Percentiles rank a stretch among this genome's conserved stretches.
Evolutionary conservation across 2,329 filamentous ascomycete genomes (phyloP).

Genomic region (Hypoxylon sp.): DNA sequence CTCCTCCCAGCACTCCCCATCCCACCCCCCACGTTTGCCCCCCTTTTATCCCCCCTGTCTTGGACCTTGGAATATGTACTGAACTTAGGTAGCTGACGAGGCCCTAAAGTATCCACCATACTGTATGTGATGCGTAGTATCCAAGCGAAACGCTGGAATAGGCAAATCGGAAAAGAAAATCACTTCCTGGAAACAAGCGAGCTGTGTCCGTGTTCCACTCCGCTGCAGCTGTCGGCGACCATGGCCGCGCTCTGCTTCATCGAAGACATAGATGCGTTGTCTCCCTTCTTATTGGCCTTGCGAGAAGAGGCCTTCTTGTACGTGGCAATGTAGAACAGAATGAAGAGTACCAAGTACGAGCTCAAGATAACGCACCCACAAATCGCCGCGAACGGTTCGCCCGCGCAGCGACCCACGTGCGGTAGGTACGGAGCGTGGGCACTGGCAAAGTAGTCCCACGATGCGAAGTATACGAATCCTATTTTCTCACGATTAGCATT

Average conservation of each 20-base stretch:
- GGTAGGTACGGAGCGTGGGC: slow-evolving; percentile 76
- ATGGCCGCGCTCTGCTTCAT: slow-evolving; percentile 41
- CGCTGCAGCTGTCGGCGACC: slow-evolving; percentile 41
- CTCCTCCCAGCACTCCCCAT: slow-evolving; percentile 1
- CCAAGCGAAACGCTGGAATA: slow-evolving; percentile 12
- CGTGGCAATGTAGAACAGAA: slow-evolving; percentile 80
- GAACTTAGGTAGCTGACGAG: slow-evolving; percentile 6
- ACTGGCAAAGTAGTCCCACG: slow-evolving; percentile 79
- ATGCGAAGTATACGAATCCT: slow-evolving; percentile 82
- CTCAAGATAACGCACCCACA: slow-evolving; percentile 76
- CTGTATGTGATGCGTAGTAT: slow-evolving; percentile 23
- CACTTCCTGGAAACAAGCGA: slow-evolving; percentile 32
- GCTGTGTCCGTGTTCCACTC: slow-evolving; percentile 37
- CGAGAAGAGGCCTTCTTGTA: slow-evolving; percentile 71
- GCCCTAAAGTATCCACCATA: slow-evolving; percentile 13
- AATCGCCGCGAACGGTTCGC: slow-evolving; percentile 81
- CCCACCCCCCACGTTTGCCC: slow-evolving; percentile 11
- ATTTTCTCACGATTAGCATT: slow-evolving; percentile 35
- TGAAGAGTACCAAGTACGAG: slow-evolving; percentile 80
- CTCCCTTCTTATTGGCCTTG: slow-evolving; percentile 34
- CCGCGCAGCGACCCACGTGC: slow-evolving; percentile 74
- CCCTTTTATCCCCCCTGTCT: background rate
- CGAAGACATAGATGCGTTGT: slow-evolving; percentile 29
- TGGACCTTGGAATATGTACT: slow-evolving; percentile 4
- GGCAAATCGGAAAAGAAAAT: slow-evolving; percentile 8